These are phyloP conservation scores for Coffea eugenioides DNA, from an alignment of 257 asterid genomes.

Conservation along the genomic window DNA sequence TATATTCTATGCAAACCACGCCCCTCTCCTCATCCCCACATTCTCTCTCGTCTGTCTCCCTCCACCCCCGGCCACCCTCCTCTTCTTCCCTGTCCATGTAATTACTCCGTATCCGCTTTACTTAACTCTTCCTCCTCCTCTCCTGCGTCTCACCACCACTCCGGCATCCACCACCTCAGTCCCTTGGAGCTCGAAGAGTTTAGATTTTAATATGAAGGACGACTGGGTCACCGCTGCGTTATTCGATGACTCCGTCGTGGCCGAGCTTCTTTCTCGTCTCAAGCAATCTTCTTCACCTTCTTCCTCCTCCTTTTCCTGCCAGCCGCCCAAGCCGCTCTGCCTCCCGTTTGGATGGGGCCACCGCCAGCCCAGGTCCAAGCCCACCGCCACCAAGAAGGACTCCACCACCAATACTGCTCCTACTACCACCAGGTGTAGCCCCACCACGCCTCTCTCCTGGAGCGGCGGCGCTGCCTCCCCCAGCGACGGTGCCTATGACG, in stretches of 20 bases:
- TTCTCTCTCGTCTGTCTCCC: no score
- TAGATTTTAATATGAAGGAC: constrained; percentile 23
- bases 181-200: not conserved
- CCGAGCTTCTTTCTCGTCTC: constrained; percentile 36
- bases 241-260: constrained; percentile 36
- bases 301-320: no score
- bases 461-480: constrained; percentile 42
- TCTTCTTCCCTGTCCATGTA: not conserved
- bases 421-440: constrained; percentile 33
- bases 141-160: not conserved
- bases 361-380: constrained; percentile 37
- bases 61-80: not conserved
- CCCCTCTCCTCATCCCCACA: not conserved
- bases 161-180: not conserved
- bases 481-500: constrained; percentile 32
- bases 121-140: not conserved
- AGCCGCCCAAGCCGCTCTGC: not conserved
- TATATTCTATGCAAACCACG: no score
- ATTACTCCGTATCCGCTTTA: not conserved
- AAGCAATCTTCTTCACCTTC: constrained; percentile 17
- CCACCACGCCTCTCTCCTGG: constrained; percentile 47
- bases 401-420: constrained; percentile 6
- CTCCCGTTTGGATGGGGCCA: constrained; percentile 39
- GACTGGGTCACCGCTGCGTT: constrained; percentile 42
- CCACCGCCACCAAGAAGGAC: constrained; percentile 19